Base-by-base conservation (phyloP, 371 early-diverging fungal species). In the Mortierella sp. region DNA sequence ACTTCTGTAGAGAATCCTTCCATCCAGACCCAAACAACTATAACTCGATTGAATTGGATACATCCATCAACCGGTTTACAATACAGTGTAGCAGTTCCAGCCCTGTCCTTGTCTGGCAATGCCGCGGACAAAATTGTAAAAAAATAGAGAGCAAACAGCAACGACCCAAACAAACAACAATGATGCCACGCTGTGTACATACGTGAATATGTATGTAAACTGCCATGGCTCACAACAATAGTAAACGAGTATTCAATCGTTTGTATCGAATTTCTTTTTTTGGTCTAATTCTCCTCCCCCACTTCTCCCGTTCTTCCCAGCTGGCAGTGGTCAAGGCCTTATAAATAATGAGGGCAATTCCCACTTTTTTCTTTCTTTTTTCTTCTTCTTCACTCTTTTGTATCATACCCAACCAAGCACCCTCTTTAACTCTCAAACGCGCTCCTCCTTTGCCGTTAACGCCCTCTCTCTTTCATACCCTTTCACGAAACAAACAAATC, bases 401-500 rank as follows among this genome's bases (percentile, higher is more conserved):
- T 75, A 50, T 57, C 78, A 44, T 74, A 38, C 72, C 26, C 65
- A 70, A 44, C 1, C 54, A 65, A 9, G 47, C 47, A 74, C 74
- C 14, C 28, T 44, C 38, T 68, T 44, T 45, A 65, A 26, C 38
- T 42, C 70, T 42, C 57, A 28, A 42, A 50, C 63, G 31, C 16
- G 48, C 63, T 19, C 16, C 9, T 19, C 34, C 28, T 8, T 34
- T 63, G 63, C 63, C 63, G 63, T 63, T 63, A 63, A 63, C 63
- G 28, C 47, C 52, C n/a, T 34, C 74, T 13, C 47, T 44, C 24
- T n/a, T n/a, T 34, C 74, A 28, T 34, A 38, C 72, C 31, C 55
- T 24, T 63, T 50, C 63, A 70, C 28, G 70, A 60, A 75, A 58
- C 48, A 70, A 13, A n/a, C 71, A n/a, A 16, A 72, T 70, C 71